Conservation (phyloP, 768 basidiomycete species). For the Boletus coccyginus region DNA sequence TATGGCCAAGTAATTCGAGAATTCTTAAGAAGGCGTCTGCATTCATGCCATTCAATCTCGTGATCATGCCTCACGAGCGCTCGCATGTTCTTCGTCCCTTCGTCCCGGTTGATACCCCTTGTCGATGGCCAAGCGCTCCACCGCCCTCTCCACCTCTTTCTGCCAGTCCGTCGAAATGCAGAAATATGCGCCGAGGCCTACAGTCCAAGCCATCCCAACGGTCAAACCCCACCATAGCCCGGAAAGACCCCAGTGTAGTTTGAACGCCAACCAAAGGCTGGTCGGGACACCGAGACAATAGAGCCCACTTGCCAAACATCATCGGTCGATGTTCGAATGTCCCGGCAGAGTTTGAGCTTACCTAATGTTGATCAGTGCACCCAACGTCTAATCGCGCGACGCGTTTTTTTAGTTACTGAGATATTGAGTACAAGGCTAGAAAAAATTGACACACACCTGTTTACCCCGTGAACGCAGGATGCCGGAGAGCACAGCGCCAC, state of each 20-base stretch:
- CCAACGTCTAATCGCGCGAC: slow-evolving; percentile 50
- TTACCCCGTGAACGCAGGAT: slow-evolving; percentile 82
- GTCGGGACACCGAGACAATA: slow-evolving; percentile 82
- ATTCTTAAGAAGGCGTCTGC: background rate
- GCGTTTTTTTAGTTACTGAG: background rate
- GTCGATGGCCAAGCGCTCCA: slow-evolving; percentile 49
- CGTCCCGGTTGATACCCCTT: slow-evolving; percentile 17
- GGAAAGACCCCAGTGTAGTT: slow-evolving; percentile 51
- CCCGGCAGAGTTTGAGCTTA: slow-evolving; percentile 19
- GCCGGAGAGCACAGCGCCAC: slow-evolving; percentile 67
- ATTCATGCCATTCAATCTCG: background rate
- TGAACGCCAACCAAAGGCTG: slow-evolving; percentile 77
- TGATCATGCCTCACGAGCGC: background rate
- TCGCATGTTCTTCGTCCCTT: background rate
- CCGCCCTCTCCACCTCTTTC: slow-evolving; percentile 61
- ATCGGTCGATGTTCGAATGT: background rate
- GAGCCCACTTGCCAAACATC: slow-evolving; percentile 48
- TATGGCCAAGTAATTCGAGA: too few relatives aligned
- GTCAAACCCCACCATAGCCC: slow-evolving; percentile 91
- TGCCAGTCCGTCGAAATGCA: slow-evolving; percentile 67
- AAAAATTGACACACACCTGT: slow-evolving; percentile 41
- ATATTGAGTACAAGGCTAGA: background rate
- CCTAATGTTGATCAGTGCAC: slow-evolving; percentile 80
- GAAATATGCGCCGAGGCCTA: slow-evolving; percentile 31
- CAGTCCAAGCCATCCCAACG: slow-evolving; percentile 31